Evolutionary conservation across 148 eudicot species (phyloP).

Genomic region (Heliosperma pusillum): DNA sequence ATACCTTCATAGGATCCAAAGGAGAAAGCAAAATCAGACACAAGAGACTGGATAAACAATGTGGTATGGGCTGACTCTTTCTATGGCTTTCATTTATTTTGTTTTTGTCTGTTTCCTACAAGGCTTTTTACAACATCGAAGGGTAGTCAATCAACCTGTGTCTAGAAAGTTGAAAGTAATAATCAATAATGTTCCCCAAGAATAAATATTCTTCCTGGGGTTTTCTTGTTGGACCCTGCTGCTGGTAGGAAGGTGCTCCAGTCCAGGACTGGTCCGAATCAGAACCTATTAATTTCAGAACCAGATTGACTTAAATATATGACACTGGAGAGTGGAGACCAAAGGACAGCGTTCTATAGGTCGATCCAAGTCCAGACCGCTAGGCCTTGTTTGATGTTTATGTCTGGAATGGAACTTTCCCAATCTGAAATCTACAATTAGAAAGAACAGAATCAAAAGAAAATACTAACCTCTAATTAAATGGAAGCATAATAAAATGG

Average conservation of each 20-base stretch:
- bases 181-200: not conserved
- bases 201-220: not conserved
- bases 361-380: not conserved
- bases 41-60: slow-evolving; percentile 97
- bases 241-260: too few species aligned
- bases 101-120: not conserved
- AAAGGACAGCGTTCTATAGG: not conserved
- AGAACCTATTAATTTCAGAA: not conserved
- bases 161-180: not conserved
- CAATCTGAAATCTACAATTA: not conserved
- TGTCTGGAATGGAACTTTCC: not conserved
- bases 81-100: not conserved
- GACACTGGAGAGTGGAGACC: not conserved
- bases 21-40: slow-evolving; percentile 98
- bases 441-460: not conserved
- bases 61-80: slow-evolving; percentile 53
- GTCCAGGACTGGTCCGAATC: not conserved
- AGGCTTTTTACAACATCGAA: not conserved
- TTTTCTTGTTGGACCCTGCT: not conserved
- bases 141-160: slow-evolving; percentile 1
- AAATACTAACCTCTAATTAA: not conserved
- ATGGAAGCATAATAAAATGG: not conserved
- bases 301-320: not conserved
- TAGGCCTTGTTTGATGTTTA: not conserved
- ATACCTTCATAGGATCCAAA: slow-evolving; percentile 66